A percentile compares a stretch with the other conserved stretches of the same genome.
Conservation (phyloP, 2,329 filamentous ascomycete genomes). For the Metarhizium album region DNA sequence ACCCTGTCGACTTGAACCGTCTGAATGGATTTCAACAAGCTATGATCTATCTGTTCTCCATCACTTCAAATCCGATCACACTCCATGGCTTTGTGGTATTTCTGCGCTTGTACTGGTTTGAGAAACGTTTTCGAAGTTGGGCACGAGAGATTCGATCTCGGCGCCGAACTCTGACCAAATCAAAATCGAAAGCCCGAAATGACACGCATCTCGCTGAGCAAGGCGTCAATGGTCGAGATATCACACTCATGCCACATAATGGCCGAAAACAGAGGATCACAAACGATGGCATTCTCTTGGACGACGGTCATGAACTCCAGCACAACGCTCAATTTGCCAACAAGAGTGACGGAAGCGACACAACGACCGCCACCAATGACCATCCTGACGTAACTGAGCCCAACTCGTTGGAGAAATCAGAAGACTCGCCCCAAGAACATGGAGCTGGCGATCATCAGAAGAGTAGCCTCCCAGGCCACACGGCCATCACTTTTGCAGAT, state of each 20-base stretch:
- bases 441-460: not conserved
- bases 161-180: constrained; percentile 52
- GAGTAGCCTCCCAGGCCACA: constrained; percentile 9
- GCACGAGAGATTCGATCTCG: constrained; percentile 60
- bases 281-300: constrained; percentile 48
- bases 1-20: constrained; percentile 60
- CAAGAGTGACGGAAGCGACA: constrained; percentile 28
- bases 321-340: constrained; percentile 9
- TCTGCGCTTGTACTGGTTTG: constrained; percentile 92
- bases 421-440: not conserved
- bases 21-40: constrained; percentile 65
- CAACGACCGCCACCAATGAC: constrained; percentile 19
- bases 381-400: constrained; percentile 1
- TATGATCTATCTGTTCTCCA: constrained; percentile 58
- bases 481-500: constrained; percentile 55
- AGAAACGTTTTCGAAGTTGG: constrained; percentile 84
- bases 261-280: constrained; percentile 45
- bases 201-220: constrained; percentile 42
- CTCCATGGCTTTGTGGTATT: constrained; percentile 84
- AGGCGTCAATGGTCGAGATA: constrained; percentile 55
- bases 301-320: constrained; percentile 25
- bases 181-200: constrained; percentile 38
- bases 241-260: constrained; percentile 52
- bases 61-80: constrained; percentile 72
- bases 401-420: constrained; percentile 2